Evolutionary conservation across 2,329 filamentous ascomycete genomes (phyloP), one percentile per base, ranked within the genome.

Genomic region (Calycina marina): DNA sequence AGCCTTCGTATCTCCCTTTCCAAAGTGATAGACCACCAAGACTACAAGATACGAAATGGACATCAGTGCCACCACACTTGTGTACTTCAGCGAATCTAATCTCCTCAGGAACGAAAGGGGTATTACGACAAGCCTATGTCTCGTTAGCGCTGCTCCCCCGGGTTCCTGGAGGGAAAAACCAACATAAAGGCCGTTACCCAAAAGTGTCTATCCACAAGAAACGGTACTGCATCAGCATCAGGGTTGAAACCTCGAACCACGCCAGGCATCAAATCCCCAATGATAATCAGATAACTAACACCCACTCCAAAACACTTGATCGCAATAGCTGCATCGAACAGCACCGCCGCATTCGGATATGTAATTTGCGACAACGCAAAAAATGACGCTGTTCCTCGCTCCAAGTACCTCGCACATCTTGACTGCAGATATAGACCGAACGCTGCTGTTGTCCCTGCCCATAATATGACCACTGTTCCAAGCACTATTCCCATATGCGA

Each of bases 141-240:
- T 17, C 16, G 18, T 25, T n/a, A n/a, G n/a, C n/a, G n/a, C n/a
- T n/a, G n/a, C n/a, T n/a, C n/a, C n/a, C n/a, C n/a, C n/a, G n/a
- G n/a, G n/a, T n/a, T n/a, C n/a, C n/a, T n/a, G n/a, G n/a, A n/a
- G n/a, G n/a, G n/a, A n/a, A n/a, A n/a, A 17, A 51, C 66, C 45
- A 55, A 80, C 85, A 98, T 93, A 53, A 98, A 98, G 1, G 77
- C 86, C 2, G 90, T 96, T 40, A 98, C 81, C 90, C 90, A 98
- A 54, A 98, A 98, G 53, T 90, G 79, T 31, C 90, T 72, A 52
- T 96, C 85, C 26, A 88, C 67, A 41, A 96, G 59, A 50, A 88
- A 96, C 2, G 73, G 68, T 27, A 78, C 60, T 2, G 70, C 65
- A 12, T 66, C 69, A 13, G 70, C 69, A 30, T 63, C 60, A 29